Percentiles rank a stretch among this genome's conserved stretches.
phyloP scores from a whole-genome alignment of 2,329 filamentous ascomycete genomes.

The Penicillium sp. region DNA sequence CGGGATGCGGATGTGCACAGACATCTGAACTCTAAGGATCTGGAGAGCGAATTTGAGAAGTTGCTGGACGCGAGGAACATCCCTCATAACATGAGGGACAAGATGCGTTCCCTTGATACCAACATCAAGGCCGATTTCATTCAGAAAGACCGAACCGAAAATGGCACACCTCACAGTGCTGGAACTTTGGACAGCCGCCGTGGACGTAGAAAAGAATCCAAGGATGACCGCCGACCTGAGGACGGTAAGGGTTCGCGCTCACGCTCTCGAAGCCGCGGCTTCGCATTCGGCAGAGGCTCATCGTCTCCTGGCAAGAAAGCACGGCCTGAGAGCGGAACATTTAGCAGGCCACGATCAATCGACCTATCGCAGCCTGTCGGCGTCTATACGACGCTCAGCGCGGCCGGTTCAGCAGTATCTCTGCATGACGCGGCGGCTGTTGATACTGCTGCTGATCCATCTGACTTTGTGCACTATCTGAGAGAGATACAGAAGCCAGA shows the following conservation, averaged over 20 bases:
- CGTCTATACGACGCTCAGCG: constrained; percentile 53
- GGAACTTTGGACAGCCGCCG: constrained; percentile 32
- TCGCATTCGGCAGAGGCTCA: constrained; percentile 69
- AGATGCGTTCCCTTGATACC: constrained; percentile 83
- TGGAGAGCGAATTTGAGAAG: constrained; percentile 59
- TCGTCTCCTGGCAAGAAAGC: constrained; percentile 68
- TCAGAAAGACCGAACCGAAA: constrained; percentile 75
- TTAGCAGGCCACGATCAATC: constrained; percentile 66
- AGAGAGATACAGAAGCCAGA: constrained; percentile 75
- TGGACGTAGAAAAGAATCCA: constrained; percentile 42
- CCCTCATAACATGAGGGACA: constrained; percentile 85
- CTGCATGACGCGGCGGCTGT: constrained; percentile 60
- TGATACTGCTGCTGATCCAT: constrained; percentile 67
- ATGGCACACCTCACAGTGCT: constrained; percentile 47
- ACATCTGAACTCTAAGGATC: constrained; percentile 48
- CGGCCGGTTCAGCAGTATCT: constrained; percentile 51
- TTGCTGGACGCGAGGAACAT: constrained; percentile 81
- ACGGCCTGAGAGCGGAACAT: constrained; percentile 60
- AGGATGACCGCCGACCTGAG: constrained; percentile 32
- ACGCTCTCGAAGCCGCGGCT: constrained; percentile 64
- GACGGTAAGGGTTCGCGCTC: constrained; percentile 45
- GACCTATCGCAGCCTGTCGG: constrained; percentile 59
- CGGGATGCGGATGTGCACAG: constrained; percentile 44
- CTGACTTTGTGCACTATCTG: constrained; percentile 82
- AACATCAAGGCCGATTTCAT: constrained; percentile 96